These are phyloP conservation scores for Sphagnum magellanicum DNA, from an alignment of 228 moss, liverwort and hornwort species.

Conservation along the genomic window DNA sequence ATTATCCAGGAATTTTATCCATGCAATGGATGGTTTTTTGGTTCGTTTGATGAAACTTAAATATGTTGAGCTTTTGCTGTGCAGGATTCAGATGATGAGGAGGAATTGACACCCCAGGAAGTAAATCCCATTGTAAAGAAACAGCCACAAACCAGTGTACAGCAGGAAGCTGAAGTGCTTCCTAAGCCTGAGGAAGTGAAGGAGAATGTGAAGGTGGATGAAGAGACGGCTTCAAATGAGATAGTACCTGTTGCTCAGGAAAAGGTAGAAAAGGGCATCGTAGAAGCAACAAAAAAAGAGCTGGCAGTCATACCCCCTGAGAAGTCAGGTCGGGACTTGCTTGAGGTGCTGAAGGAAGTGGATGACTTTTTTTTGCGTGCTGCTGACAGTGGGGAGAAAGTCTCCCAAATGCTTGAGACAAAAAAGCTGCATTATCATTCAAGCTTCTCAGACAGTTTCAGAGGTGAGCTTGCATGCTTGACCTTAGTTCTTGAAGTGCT, in stretches of 20 bases:
- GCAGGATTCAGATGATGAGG: neutral
- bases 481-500: neutral
- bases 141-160: no score
- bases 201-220: no score
- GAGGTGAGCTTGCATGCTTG: constrained; percentile 15
- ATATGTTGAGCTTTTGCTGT: neutral
- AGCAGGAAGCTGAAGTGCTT: no score
- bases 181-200: no score
- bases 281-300: neutral
- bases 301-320: constrained; percentile 14
- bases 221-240: no score
- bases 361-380: constrained; percentile 62
- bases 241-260: no score
- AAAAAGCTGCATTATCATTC: constrained; percentile 74
- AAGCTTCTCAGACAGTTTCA: constrained; percentile 58
- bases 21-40: neutral
- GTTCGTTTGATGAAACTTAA: neutral
- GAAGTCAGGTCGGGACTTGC: constrained; percentile 46
- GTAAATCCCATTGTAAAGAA: no score
- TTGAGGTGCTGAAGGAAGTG: constrained; percentile 69
- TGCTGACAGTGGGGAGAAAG: constrained; percentile 53
- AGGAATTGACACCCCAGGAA: no score
- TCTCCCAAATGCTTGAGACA: constrained; percentile 69
- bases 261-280: no score
- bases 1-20: neutral